phyloP scores from a whole-genome alignment of 768 basidiomycete species.

The Daedaleopsis sinensis region DNA sequence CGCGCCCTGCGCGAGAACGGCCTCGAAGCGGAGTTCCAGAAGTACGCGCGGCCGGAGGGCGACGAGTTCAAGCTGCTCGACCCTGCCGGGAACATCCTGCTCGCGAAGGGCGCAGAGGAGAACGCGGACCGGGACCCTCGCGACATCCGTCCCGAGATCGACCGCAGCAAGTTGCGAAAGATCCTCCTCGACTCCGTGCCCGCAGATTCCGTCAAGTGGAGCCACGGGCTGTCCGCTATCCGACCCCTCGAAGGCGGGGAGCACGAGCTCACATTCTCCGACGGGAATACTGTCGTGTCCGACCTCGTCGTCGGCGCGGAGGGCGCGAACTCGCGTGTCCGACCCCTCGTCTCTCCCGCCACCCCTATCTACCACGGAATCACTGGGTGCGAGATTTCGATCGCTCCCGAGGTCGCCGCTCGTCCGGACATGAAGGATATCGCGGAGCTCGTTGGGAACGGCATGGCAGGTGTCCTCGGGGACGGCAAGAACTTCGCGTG shows the following conservation, averaged over 20 bases:
- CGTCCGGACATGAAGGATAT: conserved; percentile 3
- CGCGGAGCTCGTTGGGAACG: conserved; percentile 28
- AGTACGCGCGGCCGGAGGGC: not conserved
- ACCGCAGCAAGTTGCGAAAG: not conserved
- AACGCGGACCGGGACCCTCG: not conserved
- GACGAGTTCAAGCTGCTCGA: not conserved
- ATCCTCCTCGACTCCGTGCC: conserved; percentile 2
- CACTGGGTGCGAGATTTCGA: conserved; percentile 21
- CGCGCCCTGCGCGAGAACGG: conserved; percentile 6
- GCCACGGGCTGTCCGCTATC: not conserved
- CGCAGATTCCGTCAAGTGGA: conserved; percentile 1
- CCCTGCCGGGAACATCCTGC: not conserved
- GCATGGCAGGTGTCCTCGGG: conserved; percentile 30
- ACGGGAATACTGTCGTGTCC: not conserved
- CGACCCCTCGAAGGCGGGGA: not conserved
- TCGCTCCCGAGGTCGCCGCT: conserved; percentile 21
- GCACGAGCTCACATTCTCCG: not conserved
- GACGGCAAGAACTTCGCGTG: conserved; percentile 31
- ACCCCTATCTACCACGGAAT: conserved; percentile 39
- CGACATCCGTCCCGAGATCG: not conserved
- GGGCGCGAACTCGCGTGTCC: conserved; percentile 44
- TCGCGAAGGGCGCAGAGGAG: not conserved
- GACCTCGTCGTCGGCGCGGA: conserved; percentile 41
- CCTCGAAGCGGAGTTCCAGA: not conserved
- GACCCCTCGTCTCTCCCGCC: conserved; percentile 34